Percentiles rank a stretch among this genome's conserved stretches.
phyloP scores from a whole-genome alignment of 208 protist species.

The Histomonas meleagridis region DNA sequence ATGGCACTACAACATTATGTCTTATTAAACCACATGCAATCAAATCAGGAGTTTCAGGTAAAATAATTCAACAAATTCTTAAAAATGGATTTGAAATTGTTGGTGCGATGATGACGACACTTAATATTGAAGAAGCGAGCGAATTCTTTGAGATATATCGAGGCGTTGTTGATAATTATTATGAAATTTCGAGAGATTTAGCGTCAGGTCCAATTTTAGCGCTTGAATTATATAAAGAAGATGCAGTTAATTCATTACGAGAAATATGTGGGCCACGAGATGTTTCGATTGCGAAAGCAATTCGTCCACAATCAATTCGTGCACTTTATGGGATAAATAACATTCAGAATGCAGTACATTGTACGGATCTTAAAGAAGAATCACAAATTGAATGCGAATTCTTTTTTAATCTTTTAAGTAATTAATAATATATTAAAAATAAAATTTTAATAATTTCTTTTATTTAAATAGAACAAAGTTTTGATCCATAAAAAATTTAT shows the following conservation, averaged over 20 bases:
- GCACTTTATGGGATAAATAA: slow-evolving; percentile 69
- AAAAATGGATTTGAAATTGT: not conserved
- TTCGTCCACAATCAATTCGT: slow-evolving; percentile 74
- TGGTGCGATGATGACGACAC: not conserved
- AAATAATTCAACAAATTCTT: not conserved
- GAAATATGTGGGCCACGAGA: slow-evolving; percentile 36
- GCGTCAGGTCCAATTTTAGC: not conserved
- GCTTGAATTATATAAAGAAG: not conserved
- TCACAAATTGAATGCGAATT: slow-evolving; percentile 62
- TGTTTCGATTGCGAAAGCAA: slow-evolving; percentile 64
- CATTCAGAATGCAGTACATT: slow-evolving; percentile 67
- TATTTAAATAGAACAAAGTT: no score
- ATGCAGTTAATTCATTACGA: not conserved
- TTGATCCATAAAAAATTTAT: no score
- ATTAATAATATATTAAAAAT: no score
- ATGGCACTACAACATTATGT: not conserved
- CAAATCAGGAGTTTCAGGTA: not conserved
- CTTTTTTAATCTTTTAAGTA: slow-evolving; percentile 39
- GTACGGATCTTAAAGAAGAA: slow-evolving; percentile 78
- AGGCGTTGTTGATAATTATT: not conserved
- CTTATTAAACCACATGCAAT: not conserved
- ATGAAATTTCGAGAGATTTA: not conserved
- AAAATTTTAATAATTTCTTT: no score
- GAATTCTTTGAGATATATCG: slow-evolving; percentile 12
- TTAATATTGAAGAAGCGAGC: not conserved